These are phyloP conservation scores for Leishmania tropica DNA, from an alignment of 208 protist genomes.

Conservation along the genomic window DNA sequence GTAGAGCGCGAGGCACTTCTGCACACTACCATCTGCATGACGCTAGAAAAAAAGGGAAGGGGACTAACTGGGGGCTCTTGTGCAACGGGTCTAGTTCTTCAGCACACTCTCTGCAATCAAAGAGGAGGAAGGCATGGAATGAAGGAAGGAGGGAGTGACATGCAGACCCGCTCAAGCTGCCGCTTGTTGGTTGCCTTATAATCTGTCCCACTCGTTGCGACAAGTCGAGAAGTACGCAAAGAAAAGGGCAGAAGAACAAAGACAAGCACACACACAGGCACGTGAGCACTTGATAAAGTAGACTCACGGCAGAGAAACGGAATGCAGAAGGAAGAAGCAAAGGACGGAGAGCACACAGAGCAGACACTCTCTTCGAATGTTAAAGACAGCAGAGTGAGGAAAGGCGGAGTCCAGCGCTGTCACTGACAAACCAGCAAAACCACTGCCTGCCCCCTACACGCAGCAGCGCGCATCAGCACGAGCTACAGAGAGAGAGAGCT, in stretches of 20 bases:
- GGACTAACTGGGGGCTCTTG: background rate
- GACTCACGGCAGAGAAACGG: background rate
- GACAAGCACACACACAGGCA: background rate
- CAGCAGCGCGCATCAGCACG: background rate
- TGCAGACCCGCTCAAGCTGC: background rate
- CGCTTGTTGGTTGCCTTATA: background rate
- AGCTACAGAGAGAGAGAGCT: background rate
- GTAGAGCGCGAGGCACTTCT: background rate
- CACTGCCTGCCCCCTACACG: background rate
- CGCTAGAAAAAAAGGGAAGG: background rate
- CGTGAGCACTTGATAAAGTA: background rate
- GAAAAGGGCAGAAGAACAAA: background rate
- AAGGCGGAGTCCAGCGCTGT: background rate
- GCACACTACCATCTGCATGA: background rate
- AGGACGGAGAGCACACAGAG: background rate
- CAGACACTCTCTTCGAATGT: constrained; percentile 4
- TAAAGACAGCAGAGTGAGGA: background rate
- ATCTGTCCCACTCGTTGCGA: background rate
- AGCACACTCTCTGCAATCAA: background rate
- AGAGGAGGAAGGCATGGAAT: constrained; percentile 24
- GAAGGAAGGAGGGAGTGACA: background rate
- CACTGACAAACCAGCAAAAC: background rate
- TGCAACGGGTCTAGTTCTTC: background rate
- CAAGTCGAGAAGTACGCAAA: background rate
- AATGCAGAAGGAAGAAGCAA: constrained; percentile 9